These are phyloP conservation scores for Ceratobasidium sp. DNA, from an alignment of 1,284 basidiomycete species.

Conservation along the genomic window DNA sequence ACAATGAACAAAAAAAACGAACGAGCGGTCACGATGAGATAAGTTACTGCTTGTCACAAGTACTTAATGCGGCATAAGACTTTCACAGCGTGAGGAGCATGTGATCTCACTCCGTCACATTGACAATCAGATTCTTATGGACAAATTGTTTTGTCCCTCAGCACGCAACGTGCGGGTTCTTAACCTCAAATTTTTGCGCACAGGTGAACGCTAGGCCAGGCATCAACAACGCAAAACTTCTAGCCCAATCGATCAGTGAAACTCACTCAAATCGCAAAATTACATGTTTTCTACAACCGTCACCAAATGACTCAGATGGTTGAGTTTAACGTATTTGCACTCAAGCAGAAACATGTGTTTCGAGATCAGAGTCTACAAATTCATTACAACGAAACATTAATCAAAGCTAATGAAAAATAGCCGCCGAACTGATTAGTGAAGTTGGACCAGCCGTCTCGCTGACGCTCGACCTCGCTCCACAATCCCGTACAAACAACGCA, in stretches of 20 bases:
- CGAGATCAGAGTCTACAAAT: not conserved
- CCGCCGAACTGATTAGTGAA: slow-evolving; percentile 3
- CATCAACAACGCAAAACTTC: not conserved
- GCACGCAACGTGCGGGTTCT: not conserved
- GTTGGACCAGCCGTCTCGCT: slow-evolving; percentile 21
- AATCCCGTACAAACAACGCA: not conserved
- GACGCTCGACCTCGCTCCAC: slow-evolving; percentile 24
- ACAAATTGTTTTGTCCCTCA: not conserved
- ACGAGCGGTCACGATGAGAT: not conserved
- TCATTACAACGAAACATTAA: slow-evolving; percentile 19
- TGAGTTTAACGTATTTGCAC: not conserved
- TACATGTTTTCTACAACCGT: not conserved
- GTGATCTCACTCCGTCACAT: not conserved
- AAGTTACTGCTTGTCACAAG: not conserved
- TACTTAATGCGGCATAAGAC: not conserved
- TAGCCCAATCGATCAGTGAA: not conserved
- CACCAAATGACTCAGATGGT: not conserved
- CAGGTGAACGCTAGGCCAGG: not conserved
- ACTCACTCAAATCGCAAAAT: not conserved
- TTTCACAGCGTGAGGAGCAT: not conserved
- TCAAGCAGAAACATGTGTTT: not conserved
- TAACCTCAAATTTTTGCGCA: not conserved
- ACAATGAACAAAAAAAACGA: too few relatives aligned
- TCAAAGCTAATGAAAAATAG: slow-evolving; percentile 13
- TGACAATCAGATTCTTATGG: not conserved